Evolutionary conservation across 305 asterid genomes (phyloP).

Genomic region (Andrographis paniculata): DNA sequence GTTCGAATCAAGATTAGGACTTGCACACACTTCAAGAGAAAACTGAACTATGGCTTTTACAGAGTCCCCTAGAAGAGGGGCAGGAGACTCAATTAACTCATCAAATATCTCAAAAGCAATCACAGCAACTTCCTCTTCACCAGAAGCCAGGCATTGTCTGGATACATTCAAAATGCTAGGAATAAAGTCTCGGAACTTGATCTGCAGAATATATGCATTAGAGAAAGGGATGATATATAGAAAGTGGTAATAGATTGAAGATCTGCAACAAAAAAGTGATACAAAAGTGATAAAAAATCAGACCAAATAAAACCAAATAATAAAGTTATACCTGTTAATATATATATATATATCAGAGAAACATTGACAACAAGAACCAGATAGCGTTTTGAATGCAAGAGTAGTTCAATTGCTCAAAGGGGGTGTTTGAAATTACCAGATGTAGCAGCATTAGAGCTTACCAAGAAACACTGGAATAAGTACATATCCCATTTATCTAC

Average conservation of each 20-base stretch:
- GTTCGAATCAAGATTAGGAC: slow-evolving; percentile 67
- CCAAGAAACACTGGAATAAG: too few relatives aligned
- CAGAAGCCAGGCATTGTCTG: slow-evolving; percentile 96
- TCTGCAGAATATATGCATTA: slow-evolving; percentile 29
- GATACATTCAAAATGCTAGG: slow-evolving; percentile 95
- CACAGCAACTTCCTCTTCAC: slow-evolving; percentile 94
- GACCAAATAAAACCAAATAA: too few relatives aligned
- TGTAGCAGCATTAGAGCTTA: too few relatives aligned
- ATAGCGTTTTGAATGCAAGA: too few relatives aligned
- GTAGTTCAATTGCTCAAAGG: too few relatives aligned
- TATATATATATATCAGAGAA: too few relatives aligned
- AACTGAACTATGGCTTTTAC: slow-evolving; percentile 92
- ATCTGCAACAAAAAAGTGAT: too few relatives aligned
- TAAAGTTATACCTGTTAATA: too few relatives aligned
- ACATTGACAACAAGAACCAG: too few relatives aligned
- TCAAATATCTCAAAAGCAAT: slow-evolving; percentile 98
- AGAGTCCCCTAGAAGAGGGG: slow-evolving; percentile 97
- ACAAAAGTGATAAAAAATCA: too few relatives aligned
- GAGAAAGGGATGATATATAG: background rate
- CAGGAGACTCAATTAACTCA: slow-evolving; percentile 97
- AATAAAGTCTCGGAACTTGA: slow-evolving; percentile 88
- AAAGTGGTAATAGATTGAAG: background rate
- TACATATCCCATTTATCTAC: too few relatives aligned
- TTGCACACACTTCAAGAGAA: slow-evolving; percentile 95
- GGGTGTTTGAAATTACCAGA: too few relatives aligned